These are phyloP conservation scores for Gyromitra esculenta DNA, from an alignment of 2,329 filamentous ascomycete genomes.

Conservation along the genomic window DNA sequence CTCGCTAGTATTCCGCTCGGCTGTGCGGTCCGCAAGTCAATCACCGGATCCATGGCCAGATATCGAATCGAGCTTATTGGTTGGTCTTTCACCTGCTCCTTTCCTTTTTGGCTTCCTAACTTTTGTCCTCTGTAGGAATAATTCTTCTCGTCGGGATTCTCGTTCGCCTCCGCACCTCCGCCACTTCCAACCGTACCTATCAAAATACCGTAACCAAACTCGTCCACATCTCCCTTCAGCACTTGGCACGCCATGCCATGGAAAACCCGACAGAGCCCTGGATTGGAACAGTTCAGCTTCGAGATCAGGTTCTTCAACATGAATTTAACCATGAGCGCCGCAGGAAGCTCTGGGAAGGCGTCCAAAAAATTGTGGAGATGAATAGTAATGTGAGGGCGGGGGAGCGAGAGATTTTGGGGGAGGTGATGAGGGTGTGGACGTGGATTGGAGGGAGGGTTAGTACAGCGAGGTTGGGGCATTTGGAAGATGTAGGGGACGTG, in stretches of 20 bases:
- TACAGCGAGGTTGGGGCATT: constrained; percentile 21
- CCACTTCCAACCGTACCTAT: constrained; percentile 67
- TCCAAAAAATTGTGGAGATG: constrained; percentile 84
- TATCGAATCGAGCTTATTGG: constrained; percentile 85
- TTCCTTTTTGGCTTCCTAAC: constrained; percentile 56
- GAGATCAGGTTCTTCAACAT: constrained; percentile 87
- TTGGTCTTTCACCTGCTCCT: constrained; percentile 63
- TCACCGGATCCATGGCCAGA: constrained; percentile 83
- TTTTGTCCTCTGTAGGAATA: constrained; percentile 39
- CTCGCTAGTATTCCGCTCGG: constrained; percentile 81
- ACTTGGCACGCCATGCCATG: constrained; percentile 77
- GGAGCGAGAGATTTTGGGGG: constrained; percentile 72
- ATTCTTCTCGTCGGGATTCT: constrained; percentile 64
- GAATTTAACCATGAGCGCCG: constrained; percentile 80
- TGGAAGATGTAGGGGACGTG: not conserved
- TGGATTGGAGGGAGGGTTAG: constrained; percentile 71
- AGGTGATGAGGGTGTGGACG: constrained; percentile 73
- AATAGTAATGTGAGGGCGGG: constrained; percentile 88
- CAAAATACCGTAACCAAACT: constrained; percentile 80
- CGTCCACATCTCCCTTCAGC: constrained; percentile 83
- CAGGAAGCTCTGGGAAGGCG: constrained; percentile 83
- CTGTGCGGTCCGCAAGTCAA: constrained; percentile 80
- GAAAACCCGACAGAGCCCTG: constrained; percentile 74
- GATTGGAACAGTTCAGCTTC: constrained; percentile 85
- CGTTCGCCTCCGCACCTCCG: constrained; percentile 39